Conservation (phyloP, 2,329 filamentous ascomycete species). For the Didymella sp. region DNA sequence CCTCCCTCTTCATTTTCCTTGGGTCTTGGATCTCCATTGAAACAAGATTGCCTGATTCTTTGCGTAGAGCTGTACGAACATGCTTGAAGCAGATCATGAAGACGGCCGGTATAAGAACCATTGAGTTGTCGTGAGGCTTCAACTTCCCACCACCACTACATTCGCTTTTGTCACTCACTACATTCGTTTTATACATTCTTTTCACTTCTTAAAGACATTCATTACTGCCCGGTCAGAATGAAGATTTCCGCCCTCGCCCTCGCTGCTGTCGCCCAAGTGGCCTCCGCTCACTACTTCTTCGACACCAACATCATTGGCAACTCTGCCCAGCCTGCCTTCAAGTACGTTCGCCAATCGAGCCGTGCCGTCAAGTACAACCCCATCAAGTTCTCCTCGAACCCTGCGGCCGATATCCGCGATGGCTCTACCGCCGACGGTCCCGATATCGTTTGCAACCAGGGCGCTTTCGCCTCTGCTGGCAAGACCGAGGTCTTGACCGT, state of each 20-base stretch:
- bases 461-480: conserved; percentile 25
- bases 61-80: background rate
- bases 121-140: background rate
- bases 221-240: conserved; percentile 20
- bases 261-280: conserved; percentile 23
- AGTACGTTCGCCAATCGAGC: conserved; percentile 32
- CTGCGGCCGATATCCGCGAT: conserved; percentile 28
- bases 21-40: background rate
- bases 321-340: conserved; percentile 19
- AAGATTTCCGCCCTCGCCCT: conserved; percentile 14
- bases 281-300: conserved; percentile 37
- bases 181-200: conserved; percentile 11
- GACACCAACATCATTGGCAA: conserved; percentile 28
- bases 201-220: conserved; percentile 14
- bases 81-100: conserved; percentile 2
- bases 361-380: conserved; percentile 34
- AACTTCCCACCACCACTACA: conserved; percentile 5
- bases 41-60: conserved; percentile 3
- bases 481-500: conserved; percentile 21
- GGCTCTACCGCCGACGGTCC: conserved; percentile 28
- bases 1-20: conserved; percentile 8
- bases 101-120: conserved; percentile 6
- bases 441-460: conserved; percentile 40
- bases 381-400: conserved; percentile 30
- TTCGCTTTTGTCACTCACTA: conserved; percentile 13